These are phyloP conservation scores for Ensete glaucum DNA, from an alignment of 176 grass and related monocot genomes.

Conservation along the genomic window DNA sequence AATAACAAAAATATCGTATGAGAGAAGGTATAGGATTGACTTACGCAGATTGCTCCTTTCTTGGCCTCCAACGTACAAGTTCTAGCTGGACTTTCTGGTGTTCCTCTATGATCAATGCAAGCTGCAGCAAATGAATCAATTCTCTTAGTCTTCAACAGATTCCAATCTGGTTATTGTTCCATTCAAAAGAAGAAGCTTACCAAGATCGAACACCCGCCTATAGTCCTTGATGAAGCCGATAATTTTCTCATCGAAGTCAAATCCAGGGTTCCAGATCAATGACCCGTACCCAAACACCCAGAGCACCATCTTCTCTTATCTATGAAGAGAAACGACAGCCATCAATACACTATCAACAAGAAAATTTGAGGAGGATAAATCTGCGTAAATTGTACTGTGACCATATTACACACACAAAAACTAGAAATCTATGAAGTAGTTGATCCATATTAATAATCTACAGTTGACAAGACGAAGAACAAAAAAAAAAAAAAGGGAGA, in stretches of 20 bases:
- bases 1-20: too few species aligned
- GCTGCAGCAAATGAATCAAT: not conserved
- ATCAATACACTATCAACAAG: too few species aligned
- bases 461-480: too few species aligned
- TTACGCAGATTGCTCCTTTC: constrained; percentile 2
- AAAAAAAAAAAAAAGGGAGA: too few species aligned
- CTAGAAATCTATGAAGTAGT: too few species aligned
- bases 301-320: constrained; percentile 41
- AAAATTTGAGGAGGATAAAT: too few species aligned
- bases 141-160: too few species aligned
- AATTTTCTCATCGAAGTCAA: constrained; percentile 82
- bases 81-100: constrained; percentile 10
- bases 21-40: not conserved
- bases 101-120: constrained; percentile 5
- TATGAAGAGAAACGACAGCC: not conserved
- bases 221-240: constrained; percentile 66
- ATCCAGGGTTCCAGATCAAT: constrained; percentile 85
- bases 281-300: constrained; percentile 91
- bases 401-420: too few species aligned
- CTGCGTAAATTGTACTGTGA: too few species aligned
- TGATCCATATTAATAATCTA: too few species aligned
- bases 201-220: constrained; percentile 75
- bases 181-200: constrained; percentile 23
- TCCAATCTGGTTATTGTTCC: not conserved
- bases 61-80: constrained; percentile 7